A percentile compares a stretch with the other conserved stretches of the same genome.
Conservation (phyloP, 257 asterid species). For the Schizonepeta tenuifolia region DNA sequence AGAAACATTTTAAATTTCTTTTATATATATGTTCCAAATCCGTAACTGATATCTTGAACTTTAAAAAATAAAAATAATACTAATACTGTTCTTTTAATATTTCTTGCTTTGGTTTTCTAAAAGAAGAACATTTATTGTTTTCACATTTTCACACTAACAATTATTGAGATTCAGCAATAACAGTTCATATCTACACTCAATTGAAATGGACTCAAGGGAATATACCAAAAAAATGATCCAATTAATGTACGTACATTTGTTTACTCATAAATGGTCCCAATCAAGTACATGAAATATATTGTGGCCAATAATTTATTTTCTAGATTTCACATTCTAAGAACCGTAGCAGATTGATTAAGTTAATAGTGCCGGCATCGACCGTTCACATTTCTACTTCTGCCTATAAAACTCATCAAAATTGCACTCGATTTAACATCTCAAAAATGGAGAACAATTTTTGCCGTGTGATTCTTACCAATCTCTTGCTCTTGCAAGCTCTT, state of each 20-base stretch:
- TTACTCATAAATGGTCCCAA: slow-evolving; percentile 20
- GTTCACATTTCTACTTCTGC: slow-evolving; percentile 35
- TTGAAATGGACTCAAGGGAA: background rate
- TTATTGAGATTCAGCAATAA: slow-evolving; percentile 17
- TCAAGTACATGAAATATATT: slow-evolving; percentile 13
- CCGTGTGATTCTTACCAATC: slow-evolving; percentile 27
- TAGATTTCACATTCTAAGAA: slow-evolving; percentile 31
- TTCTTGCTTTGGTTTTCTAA: background rate
- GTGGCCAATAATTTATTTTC: slow-evolving; percentile 16
- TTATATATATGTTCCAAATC: background rate
- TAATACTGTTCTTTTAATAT: background rate
- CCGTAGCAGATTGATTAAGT: slow-evolving; percentile 22
- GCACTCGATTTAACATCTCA: background rate
- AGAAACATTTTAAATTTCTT: background rate
- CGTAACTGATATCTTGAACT: background rate
- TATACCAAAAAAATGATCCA: slow-evolving; percentile 32
- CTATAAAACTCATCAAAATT: slow-evolving; percentile 27
- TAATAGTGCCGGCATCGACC: slow-evolving; percentile 20
- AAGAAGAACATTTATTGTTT: background rate
- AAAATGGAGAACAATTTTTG: slow-evolving; percentile 37
- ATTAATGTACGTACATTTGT: background rate
- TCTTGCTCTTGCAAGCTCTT: slow-evolving; percentile 52
- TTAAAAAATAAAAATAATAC: background rate
- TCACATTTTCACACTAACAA: slow-evolving; percentile 18
- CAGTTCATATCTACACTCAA: background rate